Base-by-base conservation (phyloP, 768 basidiomycete species). In the Trametopsis cervina region DNA sequence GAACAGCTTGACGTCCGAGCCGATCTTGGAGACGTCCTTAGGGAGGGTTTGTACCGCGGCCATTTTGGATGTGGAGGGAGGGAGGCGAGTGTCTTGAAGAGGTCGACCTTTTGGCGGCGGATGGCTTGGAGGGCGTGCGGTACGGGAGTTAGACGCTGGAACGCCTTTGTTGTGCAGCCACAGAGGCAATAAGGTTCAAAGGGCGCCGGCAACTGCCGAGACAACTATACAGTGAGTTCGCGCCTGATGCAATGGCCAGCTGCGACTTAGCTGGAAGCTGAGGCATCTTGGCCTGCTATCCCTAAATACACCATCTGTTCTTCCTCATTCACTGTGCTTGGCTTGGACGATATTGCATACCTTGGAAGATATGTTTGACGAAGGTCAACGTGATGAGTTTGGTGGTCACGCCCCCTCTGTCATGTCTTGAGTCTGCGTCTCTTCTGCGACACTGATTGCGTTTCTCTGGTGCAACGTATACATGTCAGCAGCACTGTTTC, bases 1-100 rank as follows among this genome's bases (percentile, higher is more conserved):
- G 66, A 99, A 99, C 54, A 99, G 83, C 73, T 95, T 96, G 64
- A 98, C 81, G 59, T 90, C 89, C 67, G 77, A 78, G 54, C 83
- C 87, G 58, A 89, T 73, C 68, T 70, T 87, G 53, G 87, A 84
- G 63, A 92, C 75, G 48, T 89, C 87, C 70, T 71, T 88, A 44
- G 89, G 89, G 53, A 92, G 85, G 37, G 87, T 83, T 58, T 80
- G 78, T 52, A 70, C 74, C 50, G 72, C 56, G 54, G 81, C 77
- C 83, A 85, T 85, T 57, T 59, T 61, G 51, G 43, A 46, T 26
- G 37, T 12, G 24, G 23, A n/a, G n/a, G 29, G 29, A 33, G 15
- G 9, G 29, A 7, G 7, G 15, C 29, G 29, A 33, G 22, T 46
- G 51, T 52, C 51, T 52, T 47, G 53, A 51, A 40, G 51, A 47